phyloP scores from a whole-genome alignment of 192 early-diverging fungal species.

The Mortierella antarctica region DNA sequence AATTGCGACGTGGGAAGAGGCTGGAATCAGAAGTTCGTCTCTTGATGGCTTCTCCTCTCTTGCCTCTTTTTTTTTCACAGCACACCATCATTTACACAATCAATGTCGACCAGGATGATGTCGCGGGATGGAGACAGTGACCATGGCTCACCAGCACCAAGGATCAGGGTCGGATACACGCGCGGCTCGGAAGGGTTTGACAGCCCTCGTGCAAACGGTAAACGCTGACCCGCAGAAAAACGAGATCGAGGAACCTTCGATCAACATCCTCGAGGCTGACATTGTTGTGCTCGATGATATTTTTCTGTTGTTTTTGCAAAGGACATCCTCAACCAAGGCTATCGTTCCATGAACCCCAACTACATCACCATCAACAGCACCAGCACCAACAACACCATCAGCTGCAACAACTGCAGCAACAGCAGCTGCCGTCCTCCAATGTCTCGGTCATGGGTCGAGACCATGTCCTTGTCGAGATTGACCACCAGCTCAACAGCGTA shows the following conservation, averaged over 20 bases:
- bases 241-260: not conserved
- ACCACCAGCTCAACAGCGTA: not conserved
- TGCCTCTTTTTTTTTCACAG: too few species aligned
- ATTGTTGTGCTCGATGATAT: not conserved
- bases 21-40: too few species aligned
- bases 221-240: not conserved
- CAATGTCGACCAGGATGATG: too few species aligned
- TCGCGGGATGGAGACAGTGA: conserved; percentile 7
- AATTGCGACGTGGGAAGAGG: too few species aligned
- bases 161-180: conserved; percentile 14
- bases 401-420: not conserved
- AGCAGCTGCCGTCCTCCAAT: not conserved
- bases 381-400: not conserved
- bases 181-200: not conserved
- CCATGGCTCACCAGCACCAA: conserved; percentile 10
- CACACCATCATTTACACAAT: too few species aligned
- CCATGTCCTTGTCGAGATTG: conserved; percentile 1
- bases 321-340: not conserved
- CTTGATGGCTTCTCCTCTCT: too few species aligned
- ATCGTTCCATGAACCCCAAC: not conserved
- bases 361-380: not conserved
- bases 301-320: not conserved
- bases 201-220: not conserved
- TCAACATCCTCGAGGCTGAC: not conserved
- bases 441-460: not conserved